A percentile compares a stretch with the other conserved stretches of the same genome.
Conservation (phyloP, 768 basidiomycete species). For the Mycena chlorophos region DNA sequence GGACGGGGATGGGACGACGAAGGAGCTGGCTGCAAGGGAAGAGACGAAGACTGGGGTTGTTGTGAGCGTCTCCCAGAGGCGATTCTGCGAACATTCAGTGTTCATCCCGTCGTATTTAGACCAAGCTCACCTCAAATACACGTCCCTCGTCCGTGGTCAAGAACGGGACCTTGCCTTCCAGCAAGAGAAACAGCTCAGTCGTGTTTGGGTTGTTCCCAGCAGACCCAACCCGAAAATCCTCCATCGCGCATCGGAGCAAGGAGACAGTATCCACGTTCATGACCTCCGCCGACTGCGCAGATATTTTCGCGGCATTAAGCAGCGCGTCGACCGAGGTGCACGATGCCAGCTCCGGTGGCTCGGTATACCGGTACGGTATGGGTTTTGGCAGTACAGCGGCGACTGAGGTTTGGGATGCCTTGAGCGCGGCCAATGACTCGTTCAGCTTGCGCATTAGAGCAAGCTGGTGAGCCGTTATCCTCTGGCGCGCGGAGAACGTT, state of each 20-base stretch:
- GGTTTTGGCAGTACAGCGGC: constrained; percentile 60
- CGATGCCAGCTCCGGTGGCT: constrained; percentile 42
- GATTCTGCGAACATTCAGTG: constrained; percentile 35
- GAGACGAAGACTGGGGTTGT: constrained; percentile 54
- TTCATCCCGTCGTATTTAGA: background rate
- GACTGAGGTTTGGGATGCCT: constrained; percentile 53
- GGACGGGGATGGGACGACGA: constrained; percentile 23
- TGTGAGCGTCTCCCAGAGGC: constrained; percentile 64
- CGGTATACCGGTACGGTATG: constrained; percentile 48
- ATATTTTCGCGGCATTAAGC: constrained; percentile 29
- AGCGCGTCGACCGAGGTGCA: constrained; percentile 50
- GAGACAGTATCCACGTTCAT: constrained; percentile 49
- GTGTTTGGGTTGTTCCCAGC: constrained; percentile 46
- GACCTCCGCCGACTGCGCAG: constrained; percentile 30
- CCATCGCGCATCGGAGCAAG: constrained; percentile 63
- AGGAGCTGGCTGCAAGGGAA: constrained; percentile 19
- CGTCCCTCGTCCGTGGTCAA: constrained; percentile 51
- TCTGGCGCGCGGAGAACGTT: constrained; percentile 59
- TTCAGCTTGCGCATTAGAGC: constrained; percentile 55
- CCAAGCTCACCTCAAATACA: constrained; percentile 50
- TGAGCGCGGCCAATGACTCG: constrained; percentile 54
- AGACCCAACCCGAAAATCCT: constrained; percentile 44
- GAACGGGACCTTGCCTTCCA: constrained; percentile 63
- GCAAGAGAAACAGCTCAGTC: constrained; percentile 57
- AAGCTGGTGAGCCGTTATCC: constrained; percentile 61